Base-by-base conservation (phyloP, 163 green algal genomes). In the Chlamydomonas reinhardtii region DNA sequence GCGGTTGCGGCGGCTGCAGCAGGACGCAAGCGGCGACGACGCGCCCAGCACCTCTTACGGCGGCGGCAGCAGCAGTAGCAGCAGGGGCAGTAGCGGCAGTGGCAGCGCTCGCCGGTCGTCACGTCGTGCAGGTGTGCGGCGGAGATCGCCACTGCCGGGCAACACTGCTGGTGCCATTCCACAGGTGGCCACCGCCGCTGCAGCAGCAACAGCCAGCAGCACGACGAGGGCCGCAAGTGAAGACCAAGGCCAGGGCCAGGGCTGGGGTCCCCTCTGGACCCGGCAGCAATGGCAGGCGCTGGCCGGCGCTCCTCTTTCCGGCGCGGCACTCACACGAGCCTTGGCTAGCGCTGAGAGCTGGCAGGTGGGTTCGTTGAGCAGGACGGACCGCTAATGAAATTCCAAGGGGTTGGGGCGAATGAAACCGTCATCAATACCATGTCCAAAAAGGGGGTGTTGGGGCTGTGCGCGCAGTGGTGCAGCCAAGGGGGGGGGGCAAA, bases 291-390 rank as follows among this genome's bases (percentile, higher is more conserved):
- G 19, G 59, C 75, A 20, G 27, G 32, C 37, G 27, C 37, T 64
- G 25, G 43, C 4, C 9, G 29, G 32, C 2, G 68, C 2, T 32
- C 15, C 68, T 4, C 32, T 48, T 32, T 17, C 19, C 15, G 32
- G 20, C 9, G 12, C 78, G 1, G 66, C 66, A 0, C 78, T 85
- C 0, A 85, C 78, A 0, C 9, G 19, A 0, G 78, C 78, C 9
- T 59, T 85, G 16, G 34, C 70, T 31, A 48, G 19, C n/a, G 76
- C 66, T 24, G 17, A 15, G 31, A 71, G 27, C 22, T 85, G 78
- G 78, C 66, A 76, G 78, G 78, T 85, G 61, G 5, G 62, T 22
- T 54, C n/a, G n/a, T n/a, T n/a, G n/a, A n/a, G n/a, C n/a, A n/a
- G n/a, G n/a, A n/a, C n/a, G n/a, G n/a, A n/a, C n/a, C n/a, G n/a